Conservation (phyloP, 2,329 filamentous ascomycete genomes). For the Fusarium duplospermum region DNA sequence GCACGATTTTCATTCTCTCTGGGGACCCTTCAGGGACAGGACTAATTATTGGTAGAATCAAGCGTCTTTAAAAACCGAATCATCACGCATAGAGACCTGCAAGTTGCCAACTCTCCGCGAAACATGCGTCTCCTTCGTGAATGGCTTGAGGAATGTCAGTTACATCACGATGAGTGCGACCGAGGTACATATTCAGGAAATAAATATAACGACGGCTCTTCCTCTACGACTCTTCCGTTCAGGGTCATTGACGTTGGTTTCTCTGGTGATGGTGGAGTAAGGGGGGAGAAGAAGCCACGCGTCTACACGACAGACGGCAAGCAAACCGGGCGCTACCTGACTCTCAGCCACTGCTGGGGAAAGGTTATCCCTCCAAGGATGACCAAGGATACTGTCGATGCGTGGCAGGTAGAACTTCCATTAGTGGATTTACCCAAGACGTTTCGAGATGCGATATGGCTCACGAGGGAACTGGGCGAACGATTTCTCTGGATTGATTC, state of each 20-base stretch:
- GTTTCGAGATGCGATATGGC: neutral
- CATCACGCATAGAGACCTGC: neutral
- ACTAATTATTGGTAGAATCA: neutral
- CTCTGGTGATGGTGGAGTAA: neutral
- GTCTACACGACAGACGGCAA: neutral
- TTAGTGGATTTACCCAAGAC: neutral
- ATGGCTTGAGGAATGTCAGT: neutral
- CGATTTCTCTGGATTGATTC: neutral
- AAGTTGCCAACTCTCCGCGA: neutral
- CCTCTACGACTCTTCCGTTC: neutral
- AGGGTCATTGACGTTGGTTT: neutral
- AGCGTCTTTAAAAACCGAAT: neutral
- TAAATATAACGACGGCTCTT: neutral
- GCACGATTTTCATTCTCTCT: neutral
- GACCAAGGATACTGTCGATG: neutral
- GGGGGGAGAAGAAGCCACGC: neutral
- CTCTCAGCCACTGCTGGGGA: neutral
- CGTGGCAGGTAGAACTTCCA: neutral
- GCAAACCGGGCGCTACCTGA: neutral
- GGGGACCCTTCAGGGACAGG: too few species aligned
- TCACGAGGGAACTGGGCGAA: neutral
- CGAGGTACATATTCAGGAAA: neutral
- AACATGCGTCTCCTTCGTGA: slow-evolving; percentile 3
- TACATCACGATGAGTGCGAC: neutral
- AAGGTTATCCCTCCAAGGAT: neutral